Base-by-base conservation (phyloP, 2,329 filamentous ascomycete genomes). In the Tolypocladium guangdongense region DNA sequence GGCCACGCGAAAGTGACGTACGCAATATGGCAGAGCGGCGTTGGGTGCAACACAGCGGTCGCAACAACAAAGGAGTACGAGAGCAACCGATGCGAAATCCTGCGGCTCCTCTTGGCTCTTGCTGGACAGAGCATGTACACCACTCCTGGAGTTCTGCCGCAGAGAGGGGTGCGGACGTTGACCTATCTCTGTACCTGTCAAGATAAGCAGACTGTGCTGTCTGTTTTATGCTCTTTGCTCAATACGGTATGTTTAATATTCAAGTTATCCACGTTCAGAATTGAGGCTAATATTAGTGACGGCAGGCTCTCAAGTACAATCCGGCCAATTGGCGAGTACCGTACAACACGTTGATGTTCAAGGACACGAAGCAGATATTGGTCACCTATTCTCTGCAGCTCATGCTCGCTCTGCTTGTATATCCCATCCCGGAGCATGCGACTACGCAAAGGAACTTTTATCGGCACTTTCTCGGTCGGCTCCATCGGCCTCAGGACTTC, bases 1-100 rank as follows among this genome's bases (percentile, higher is more conserved):
- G 82, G 82, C 52, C 90, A 87, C 64, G 80, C 81, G 57, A 95
- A 93, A 67, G 87, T 96, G 53, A 87, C 86, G 8, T 96, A 93
- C 70, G 87, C 90, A 52, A 97, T 99, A 66, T 99, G 93, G 93
- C 90, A 96, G 72, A 97, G 89, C 65, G 93, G 93, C 49, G 92
- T 99, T 33, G 93, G 93, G 16, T 97, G 92, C 74, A 95, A 96
- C 68, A 88, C 87, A 18, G 83, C 90, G 6, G 84, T 95, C 61
- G 86, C 86, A 11, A 92, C 90, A 4, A 96, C 86, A 51, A 95
- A 90, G 68, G 91, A 97, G 63, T 86, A 89, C 55, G 93, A 99
- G 72, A 95, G 80, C 72, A 96, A 96, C 69, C 83, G 93, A 55
- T 90, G 87, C 59, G 93, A 99, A 71, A 86, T 96, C 33, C 71